phyloP scores from a whole-genome alignment of 805 yeast genomes.

The Teunomyces cretensis region DNA sequence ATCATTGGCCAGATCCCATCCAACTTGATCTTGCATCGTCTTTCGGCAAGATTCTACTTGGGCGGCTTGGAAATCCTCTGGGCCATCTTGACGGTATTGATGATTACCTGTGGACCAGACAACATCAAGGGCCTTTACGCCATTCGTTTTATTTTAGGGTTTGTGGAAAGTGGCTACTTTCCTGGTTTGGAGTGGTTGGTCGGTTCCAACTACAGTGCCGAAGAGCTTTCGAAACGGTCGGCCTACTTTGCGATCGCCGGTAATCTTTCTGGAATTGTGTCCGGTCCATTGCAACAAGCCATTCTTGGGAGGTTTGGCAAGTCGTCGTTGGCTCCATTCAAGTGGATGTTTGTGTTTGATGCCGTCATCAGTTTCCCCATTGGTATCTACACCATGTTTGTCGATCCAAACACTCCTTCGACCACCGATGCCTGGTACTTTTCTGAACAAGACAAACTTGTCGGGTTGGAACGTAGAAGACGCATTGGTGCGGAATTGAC shows the following conservation, averaged over 20 bases:
- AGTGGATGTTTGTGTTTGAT: conserved; percentile 49
- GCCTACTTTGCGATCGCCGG: conserved; percentile 35
- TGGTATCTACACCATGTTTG: conserved; percentile 42
- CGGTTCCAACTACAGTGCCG: conserved; percentile 34
- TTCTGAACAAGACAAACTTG: conserved; percentile 39
- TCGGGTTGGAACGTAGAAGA: conserved; percentile 46
- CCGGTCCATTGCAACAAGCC: conserved; percentile 39
- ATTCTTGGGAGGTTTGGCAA: conserved; percentile 19
- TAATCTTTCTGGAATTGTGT: conserved; percentile 31
- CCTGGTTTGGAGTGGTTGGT: conserved; percentile 46
- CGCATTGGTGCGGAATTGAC: conserved; percentile 40
- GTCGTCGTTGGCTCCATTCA: conserved; percentile 30
- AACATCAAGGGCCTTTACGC: conserved; percentile 26
- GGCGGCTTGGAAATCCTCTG: conserved; percentile 46
- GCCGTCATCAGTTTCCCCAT: conserved; percentile 37
- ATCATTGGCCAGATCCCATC: conserved; percentile 53
- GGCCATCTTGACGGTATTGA: conserved; percentile 41
- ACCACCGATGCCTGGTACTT: conserved; percentile 45
- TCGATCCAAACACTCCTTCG: conserved; percentile 48
- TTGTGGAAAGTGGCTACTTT: conserved; percentile 49
- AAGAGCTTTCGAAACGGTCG: conserved; percentile 37
- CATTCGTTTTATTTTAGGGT: conserved; percentile 41
- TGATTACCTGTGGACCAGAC: conserved; percentile 25
- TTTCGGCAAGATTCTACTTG: conserved; percentile 44
- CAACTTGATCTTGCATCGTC: conserved; percentile 39